Percentiles rank a stretch among this genome's conserved stretches.
Evolutionary conservation across 176 grass and related monocot species (phyloP).

Genomic region (Luzula sylvatica): DNA sequence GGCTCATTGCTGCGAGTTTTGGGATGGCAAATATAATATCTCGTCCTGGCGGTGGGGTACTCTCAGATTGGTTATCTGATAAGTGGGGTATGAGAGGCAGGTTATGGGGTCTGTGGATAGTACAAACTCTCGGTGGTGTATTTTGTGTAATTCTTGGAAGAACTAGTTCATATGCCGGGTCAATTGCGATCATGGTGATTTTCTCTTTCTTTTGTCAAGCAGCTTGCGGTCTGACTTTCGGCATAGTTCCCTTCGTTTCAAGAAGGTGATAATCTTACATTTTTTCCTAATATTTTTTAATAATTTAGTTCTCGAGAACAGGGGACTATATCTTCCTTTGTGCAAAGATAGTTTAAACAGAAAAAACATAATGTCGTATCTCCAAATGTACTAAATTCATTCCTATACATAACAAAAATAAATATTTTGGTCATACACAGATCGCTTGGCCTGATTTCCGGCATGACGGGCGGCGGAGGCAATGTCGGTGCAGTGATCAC

Average conservation of each 20-base stretch:
- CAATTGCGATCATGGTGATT: conserved; percentile 63
- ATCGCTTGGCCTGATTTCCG: conserved; percentile 82
- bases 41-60: conserved; percentile 45
- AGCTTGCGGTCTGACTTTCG: conserved; percentile 75
- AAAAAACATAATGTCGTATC: no score
- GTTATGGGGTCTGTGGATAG: conserved; percentile 74
- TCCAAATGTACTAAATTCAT: no score
- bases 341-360: no score
- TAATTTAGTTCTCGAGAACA: no score
- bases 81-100: conserved; percentile 71
- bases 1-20: conserved; percentile 79
- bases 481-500: conserved; percentile 81
- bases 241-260: conserved; percentile 77
- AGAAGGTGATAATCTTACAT: conserved; percentile 23
- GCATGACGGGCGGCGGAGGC: conserved; percentile 74
- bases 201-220: conserved; percentile 87
- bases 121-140: conserved; percentile 57
- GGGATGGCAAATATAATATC: conserved; percentile 78
- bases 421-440: conserved; percentile 16
- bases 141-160: conserved; percentile 50
- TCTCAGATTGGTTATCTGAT: conserved; percentile 69
- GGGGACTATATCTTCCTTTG: no score
- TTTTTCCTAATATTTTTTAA: not conserved
- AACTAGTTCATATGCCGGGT: conserved; percentile 29
- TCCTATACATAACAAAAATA: no score